Conservation (phyloP, 2,329 filamentous ascomycete species). For the Microascus cirrosus region DNA sequence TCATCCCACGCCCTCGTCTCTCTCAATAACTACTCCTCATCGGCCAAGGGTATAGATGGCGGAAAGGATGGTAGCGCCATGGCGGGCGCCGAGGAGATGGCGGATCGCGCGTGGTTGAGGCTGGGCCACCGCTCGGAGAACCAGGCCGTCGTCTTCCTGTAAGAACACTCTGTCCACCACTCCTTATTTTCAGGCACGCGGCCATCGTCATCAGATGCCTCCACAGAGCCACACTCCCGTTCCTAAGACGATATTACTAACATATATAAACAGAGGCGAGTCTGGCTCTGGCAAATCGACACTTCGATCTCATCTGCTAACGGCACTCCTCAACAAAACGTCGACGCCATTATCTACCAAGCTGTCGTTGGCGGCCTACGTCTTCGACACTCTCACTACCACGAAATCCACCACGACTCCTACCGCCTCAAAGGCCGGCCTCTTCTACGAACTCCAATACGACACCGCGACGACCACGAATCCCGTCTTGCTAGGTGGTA, state of each 20-base stretch:
- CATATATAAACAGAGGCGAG: slow-evolving; percentile 57
- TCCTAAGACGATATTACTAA: neutral
- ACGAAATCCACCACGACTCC: slow-evolving; percentile 95
- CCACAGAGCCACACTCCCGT: neutral
- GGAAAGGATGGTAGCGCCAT: slow-evolving; percentile 84
- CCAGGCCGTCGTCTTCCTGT: slow-evolving; percentile 89
- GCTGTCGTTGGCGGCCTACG: slow-evolving; percentile 82
- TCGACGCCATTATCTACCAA: slow-evolving; percentile 90
- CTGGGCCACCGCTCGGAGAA: slow-evolving; percentile 85
- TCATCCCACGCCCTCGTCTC: slow-evolving; percentile 88
- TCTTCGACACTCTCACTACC: slow-evolving; percentile 92
- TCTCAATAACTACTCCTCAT: slow-evolving; percentile 89
- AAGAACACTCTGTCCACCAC: slow-evolving; percentile 27
- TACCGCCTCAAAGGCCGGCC: slow-evolving; percentile 86
- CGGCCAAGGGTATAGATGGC: slow-evolving; percentile 80
- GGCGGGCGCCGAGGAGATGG: slow-evolving; percentile 86
- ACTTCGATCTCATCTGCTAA: slow-evolving; percentile 76
- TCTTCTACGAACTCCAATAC: slow-evolving; percentile 95
- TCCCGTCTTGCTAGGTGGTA: slow-evolving; percentile 84
- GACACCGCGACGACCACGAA: slow-evolving; percentile 77
- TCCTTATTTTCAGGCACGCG: neutral
- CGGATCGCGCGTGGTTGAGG: slow-evolving; percentile 72
- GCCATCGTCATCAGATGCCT: neutral
- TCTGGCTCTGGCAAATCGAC: slow-evolving; percentile 95
- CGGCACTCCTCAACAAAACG: slow-evolving; percentile 76